phyloP scores from a whole-genome alignment of 1,139 yeast genomes.

The Suhomyces taliae region DNA sequence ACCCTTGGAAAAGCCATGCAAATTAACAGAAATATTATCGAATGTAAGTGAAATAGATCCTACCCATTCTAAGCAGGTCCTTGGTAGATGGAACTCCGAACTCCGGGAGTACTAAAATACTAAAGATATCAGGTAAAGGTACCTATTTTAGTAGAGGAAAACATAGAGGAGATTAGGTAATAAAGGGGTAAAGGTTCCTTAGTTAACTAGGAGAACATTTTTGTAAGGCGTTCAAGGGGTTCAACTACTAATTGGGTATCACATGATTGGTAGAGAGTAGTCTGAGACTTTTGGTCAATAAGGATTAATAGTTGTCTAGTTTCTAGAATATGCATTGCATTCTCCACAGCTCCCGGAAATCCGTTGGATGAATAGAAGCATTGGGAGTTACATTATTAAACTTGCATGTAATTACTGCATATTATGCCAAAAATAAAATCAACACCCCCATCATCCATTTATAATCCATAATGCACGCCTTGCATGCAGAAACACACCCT shows the following conservation, averaged over 20 bases:
- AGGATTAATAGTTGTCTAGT: neutral
- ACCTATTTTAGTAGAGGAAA: too few relatives aligned
- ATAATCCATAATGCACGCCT: neutral
- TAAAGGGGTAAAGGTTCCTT: too few relatives aligned
- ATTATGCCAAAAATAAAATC: neutral
- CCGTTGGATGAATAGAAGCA: neutral
- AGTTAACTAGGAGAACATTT: too few relatives aligned
- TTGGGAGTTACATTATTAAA: neutral
- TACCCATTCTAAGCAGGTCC: too few relatives aligned
- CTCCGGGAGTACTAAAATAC: too few relatives aligned
- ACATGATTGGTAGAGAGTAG: neutral
- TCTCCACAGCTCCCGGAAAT: neutral
- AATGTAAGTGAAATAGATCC: too few relatives aligned
- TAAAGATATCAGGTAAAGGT: too few relatives aligned
- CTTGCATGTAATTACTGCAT: neutral
- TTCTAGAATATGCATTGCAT: neutral
- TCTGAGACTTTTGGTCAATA: neutral
- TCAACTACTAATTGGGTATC: neutral
- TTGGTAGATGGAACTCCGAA: too few relatives aligned
- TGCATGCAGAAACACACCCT: neutral
- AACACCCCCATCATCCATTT: neutral
- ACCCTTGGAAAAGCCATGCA: too few relatives aligned
- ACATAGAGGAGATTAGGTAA: too few relatives aligned
- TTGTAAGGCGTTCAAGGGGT: too few relatives aligned
- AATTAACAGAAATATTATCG: too few relatives aligned